A percentile compares a stretch with the other conserved stretches of the same genome.
These are phyloP conservation scores for Solanum stenotomum DNA, from an alignment of 257 asterid species.

Conservation along the genomic window DNA sequence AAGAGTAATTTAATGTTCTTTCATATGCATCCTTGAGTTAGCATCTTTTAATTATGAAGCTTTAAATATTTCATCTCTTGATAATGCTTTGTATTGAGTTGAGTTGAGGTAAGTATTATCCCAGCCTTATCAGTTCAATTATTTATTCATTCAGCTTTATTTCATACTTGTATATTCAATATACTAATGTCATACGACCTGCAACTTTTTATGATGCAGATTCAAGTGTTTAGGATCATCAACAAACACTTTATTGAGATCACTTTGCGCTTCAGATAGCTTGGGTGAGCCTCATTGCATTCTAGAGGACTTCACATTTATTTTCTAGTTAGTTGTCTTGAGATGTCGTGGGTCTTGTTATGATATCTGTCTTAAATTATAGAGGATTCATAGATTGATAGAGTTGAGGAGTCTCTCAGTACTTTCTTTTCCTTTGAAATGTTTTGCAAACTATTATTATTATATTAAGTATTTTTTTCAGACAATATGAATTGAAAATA, in stretches of 20 bases:
- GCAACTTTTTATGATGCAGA: neutral
- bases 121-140: neutral
- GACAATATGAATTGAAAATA: too few relatives aligned
- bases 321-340: neutral
- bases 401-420: neutral
- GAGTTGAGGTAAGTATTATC: neutral
- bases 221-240: neutral
- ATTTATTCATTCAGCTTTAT: neutral
- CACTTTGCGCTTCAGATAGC: too few relatives aligned
- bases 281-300: neutral
- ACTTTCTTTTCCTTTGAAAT: neutral
- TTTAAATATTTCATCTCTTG: neutral
- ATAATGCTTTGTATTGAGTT: neutral
- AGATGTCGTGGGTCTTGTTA: neutral
- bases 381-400: neutral
- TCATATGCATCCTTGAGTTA: neutral
- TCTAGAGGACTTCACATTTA: neutral
- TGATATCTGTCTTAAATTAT: neutral
- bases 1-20: too few relatives aligned
- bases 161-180: neutral
- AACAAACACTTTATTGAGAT: neutral
- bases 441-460: neutral
- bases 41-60: neutral
- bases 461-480: too few relatives aligned
- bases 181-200: neutral